A percentile compares a stretch with the other conserved stretches of the same genome.
Conservation (phyloP, 345 rosid genomes). For the Syzygium aromaticum region DNA sequence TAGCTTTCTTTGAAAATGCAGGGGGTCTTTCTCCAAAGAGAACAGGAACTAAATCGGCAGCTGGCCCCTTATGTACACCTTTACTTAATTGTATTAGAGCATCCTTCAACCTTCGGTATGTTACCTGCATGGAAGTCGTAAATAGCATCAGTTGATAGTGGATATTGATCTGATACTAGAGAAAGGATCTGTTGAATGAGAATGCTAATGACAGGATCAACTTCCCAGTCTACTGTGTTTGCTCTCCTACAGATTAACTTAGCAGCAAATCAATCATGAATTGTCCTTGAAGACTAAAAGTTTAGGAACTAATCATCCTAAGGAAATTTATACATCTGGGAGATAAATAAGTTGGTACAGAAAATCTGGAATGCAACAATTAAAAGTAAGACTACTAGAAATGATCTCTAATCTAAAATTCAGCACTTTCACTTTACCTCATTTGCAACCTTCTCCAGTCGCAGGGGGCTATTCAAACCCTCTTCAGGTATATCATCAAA, state of each 20-base stretch:
- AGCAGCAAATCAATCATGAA: background rate
- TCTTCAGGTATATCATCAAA: slow-evolving; percentile 92
- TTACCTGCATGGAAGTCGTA: slow-evolving; percentile 39
- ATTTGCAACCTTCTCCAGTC: slow-evolving; percentile 86
- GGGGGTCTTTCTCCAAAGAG: slow-evolving; percentile 78
- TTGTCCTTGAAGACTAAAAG: background rate
- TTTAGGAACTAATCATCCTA: background rate
- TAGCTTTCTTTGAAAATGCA: slow-evolving; percentile 43
- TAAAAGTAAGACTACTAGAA: background rate
- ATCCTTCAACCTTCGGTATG: slow-evolving; percentile 92
- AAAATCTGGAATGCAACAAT: background rate
- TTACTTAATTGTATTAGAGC: slow-evolving; percentile 75
- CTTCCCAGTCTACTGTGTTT: background rate
- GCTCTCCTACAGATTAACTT: background rate
- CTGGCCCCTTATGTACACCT: slow-evolving; percentile 84
- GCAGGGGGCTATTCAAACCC: slow-evolving; percentile 63
- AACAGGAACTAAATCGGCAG: slow-evolving; percentile 76
- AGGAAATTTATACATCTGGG: background rate
- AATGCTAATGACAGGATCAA: background rate
- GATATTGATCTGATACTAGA: background rate
- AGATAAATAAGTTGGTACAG: background rate
- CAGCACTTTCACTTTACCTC: slow-evolving; percentile 36
- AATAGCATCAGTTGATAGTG: background rate
- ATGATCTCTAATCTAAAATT: background rate
- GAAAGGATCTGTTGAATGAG: background rate